These are phyloP conservation scores for Taiozyma onychis DNA, from an alignment of 1,139 yeast species.

Conservation along the genomic window DNA sequence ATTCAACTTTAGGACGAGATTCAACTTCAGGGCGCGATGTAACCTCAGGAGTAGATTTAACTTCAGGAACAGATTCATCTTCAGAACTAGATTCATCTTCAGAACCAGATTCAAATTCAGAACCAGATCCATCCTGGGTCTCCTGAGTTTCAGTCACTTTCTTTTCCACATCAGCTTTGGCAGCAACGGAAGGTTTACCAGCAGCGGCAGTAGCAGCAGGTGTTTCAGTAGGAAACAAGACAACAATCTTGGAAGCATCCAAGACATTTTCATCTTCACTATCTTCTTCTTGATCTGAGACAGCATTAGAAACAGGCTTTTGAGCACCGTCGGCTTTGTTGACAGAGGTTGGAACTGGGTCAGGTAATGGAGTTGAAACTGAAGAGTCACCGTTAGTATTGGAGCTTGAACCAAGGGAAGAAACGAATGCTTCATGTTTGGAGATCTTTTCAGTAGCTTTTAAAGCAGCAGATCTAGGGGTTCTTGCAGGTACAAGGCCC, in stretches of 20 bases:
- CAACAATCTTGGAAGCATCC: neutral
- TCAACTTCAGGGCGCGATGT: neutral
- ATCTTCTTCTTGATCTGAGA: neutral
- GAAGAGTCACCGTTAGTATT: neutral
- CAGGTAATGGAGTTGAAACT: neutral
- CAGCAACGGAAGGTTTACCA: neutral
- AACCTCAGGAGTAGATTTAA: neutral
- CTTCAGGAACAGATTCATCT: neutral
- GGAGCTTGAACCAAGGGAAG: neutral
- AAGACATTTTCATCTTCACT: neutral
- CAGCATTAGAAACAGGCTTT: neutral
- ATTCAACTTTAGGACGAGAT: neutral
- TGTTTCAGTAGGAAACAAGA: neutral
- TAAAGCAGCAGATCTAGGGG: constrained; percentile 9
- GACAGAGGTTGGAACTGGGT: neutral
- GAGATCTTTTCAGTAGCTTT: constrained; percentile 10
- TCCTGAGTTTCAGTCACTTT: neutral
- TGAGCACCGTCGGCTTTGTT: neutral
- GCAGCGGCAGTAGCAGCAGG: neutral
- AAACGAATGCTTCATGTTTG: neutral
- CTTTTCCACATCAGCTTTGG: neutral
- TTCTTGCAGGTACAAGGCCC: neutral
- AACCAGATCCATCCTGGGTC: neutral
- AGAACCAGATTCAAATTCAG: neutral
- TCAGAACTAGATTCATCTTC: neutral